Evolutionary conservation across 2,329 filamentous ascomycete species (phyloP).

Genomic region (Xylaria sp.): DNA sequence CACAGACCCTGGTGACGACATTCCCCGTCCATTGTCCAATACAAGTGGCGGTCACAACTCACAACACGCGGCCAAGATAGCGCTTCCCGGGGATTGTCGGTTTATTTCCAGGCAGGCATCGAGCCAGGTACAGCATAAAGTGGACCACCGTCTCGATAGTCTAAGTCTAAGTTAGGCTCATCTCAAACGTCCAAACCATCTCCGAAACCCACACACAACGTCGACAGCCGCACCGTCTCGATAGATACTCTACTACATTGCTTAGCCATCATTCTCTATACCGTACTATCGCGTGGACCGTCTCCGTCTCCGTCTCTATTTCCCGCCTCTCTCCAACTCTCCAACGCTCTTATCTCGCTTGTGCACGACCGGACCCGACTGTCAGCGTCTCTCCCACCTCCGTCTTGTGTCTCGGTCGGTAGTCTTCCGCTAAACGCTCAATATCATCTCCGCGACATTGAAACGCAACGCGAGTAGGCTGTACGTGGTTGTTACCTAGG

Average conservation of each 20-base stretch:
- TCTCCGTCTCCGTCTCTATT: background rate
- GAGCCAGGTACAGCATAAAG: slow-evolving; percentile 4
- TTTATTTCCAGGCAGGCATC: slow-evolving; percentile 26
- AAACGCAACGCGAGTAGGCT: background rate
- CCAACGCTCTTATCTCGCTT: background rate
- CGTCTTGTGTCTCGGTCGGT: background rate
- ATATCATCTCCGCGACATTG: background rate
- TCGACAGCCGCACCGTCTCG: slow-evolving; percentile 4
- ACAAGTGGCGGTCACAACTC: background rate
- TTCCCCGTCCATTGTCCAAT: slow-evolving; percentile 22
- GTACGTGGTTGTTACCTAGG: background rate
- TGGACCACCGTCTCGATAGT: background rate
- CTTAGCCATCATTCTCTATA: slow-evolving; percentile 27
- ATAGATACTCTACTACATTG: slow-evolving; percentile 20
- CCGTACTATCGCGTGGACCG: background rate
- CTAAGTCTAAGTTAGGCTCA: background rate
- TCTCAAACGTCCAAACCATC: slow-evolving; percentile 1
- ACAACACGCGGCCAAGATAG: background rate
- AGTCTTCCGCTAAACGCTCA: background rate
- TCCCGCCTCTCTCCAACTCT: background rate
- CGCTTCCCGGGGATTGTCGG: background rate
- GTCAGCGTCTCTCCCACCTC: background rate
- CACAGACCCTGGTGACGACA: slow-evolving; percentile 28
- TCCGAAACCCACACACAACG: slow-evolving; percentile 6
- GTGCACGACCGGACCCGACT: slow-evolving; percentile 1